Percentiles rank a stretch among this genome's conserved stretches.
phyloP scores from a whole-genome alignment of 495 filamentous ascomycete species.

The Trypethelium eluteriae region DNA sequence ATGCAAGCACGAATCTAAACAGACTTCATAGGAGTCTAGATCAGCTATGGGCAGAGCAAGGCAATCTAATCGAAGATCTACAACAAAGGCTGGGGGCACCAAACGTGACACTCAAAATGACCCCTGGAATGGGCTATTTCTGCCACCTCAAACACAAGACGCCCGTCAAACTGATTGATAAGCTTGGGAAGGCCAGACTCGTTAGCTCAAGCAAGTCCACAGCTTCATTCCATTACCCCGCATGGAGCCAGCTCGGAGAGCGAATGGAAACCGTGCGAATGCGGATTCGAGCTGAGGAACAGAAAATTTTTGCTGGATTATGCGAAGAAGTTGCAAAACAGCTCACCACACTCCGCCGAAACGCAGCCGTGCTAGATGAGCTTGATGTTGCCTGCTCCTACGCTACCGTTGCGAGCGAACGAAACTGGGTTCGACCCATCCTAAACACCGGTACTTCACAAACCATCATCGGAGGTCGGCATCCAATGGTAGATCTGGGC shows the following conservation, averaged over 20 bases:
- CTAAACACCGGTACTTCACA: conserved; percentile 49
- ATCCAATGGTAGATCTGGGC: conserved; percentile 80
- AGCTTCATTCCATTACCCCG: conserved; percentile 70
- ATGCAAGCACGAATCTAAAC: conserved; percentile 57
- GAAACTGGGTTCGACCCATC: conserved; percentile 62
- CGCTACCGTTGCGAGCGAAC: conserved; percentile 65
- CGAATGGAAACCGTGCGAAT: conserved; percentile 63
- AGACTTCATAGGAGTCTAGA: conserved; percentile 60
- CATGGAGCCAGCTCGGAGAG: conserved; percentile 74
- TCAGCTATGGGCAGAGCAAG: conserved; percentile 50
- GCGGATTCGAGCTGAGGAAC: conserved; percentile 73
- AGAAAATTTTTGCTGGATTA: conserved; percentile 60
- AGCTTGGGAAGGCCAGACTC: conserved; percentile 47
- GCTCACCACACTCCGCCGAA: conserved; percentile 74
- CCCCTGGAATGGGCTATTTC: conserved; percentile 73
- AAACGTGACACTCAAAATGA: conserved; percentile 69
- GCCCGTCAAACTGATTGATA: conserved; percentile 39
- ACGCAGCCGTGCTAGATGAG: conserved; percentile 82
- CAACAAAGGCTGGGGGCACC: conserved; percentile 43
- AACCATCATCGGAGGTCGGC: conserved; percentile 72
- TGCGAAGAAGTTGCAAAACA: conserved; percentile 68
- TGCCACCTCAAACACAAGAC: conserved; percentile 87
- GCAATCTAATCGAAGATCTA: conserved; percentile 51
- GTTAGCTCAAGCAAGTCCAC: conserved; percentile 76
- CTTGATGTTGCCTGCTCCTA: conserved; percentile 84